phyloP scores from a whole-genome alignment of 371 early-diverging fungal species.

The Syncephalastrum monosporum region DNA sequence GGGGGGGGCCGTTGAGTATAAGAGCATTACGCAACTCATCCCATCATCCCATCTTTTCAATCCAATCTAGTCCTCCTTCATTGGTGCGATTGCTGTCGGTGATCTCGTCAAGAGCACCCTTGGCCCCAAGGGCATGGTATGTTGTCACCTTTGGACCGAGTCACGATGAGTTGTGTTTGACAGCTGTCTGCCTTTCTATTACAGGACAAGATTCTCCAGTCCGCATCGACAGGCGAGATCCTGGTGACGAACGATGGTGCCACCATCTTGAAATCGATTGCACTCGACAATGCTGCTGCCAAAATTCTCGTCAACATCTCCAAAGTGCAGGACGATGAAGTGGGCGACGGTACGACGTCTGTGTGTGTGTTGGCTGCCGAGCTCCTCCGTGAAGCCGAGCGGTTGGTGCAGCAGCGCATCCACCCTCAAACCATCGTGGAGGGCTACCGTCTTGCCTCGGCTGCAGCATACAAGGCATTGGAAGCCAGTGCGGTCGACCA shows the following conservation, averaged over 20 bases:
- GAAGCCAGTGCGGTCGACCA: constrained; percentile 85
- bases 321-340: constrained; percentile 99
- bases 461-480: constrained; percentile 86
- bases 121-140: constrained; percentile 86
- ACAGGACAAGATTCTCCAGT: constrained; percentile 97
- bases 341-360: constrained; percentile 99
- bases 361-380: constrained; percentile 98
- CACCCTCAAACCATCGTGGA: constrained; percentile 99
- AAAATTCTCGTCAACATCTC: constrained; percentile 98
- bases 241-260: constrained; percentile 99
- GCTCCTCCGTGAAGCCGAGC: constrained; percentile 96
- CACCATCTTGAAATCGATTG: constrained; percentile 98
- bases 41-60: background rate
- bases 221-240: constrained; percentile 82
- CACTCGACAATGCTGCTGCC: constrained; percentile 98
- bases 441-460: constrained; percentile 94
- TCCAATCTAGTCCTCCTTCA: constrained; percentile 75
- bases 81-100: constrained; percentile 94
- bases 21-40: background rate
- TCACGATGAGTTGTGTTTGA: background rate
- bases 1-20: background rate
- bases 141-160: constrained; percentile 69
- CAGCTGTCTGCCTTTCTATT: constrained; percentile 10
- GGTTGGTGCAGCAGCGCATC: constrained; percentile 89
- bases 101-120: constrained; percentile 96